Base-by-base conservation (phyloP, 441 rosid genomes). In the Hypseocharis bilobata region DNA sequence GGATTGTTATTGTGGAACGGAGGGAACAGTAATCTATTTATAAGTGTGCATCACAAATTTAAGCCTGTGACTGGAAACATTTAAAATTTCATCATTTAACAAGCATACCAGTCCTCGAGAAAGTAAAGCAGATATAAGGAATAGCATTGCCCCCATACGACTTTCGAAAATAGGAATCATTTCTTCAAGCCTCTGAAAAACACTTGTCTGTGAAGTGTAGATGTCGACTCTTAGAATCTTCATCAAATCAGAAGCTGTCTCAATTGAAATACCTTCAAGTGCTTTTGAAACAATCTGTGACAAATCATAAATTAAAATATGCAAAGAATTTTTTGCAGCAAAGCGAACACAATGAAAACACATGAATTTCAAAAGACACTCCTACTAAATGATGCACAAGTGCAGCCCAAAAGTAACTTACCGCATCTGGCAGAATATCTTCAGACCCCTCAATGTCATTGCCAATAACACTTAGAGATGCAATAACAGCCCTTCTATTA, bases 81-180 rank as follows among this genome's bases (percentile, higher is more conserved):
- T 36, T 36, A 6, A 8, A 14, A 6, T 36, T 40, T 40, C 16
- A 1, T 17, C 11, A 11, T 17, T 36, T 19, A 55, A 68, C 14
- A 66, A 68, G 62, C 89, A 72, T 87, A 92, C 97, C 96, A 93
- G 79, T 88, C 93, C 96, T 72, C 92, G 87, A 73, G 99, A 88
- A 62, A 93, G 89, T 68, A 93, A 78, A 26, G 97, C 93, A 36
- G 99, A 93, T 75, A 93, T 83, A 63, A 93, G 96, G 82, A 93
- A 91, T 10, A 91, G 82, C 77, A 91, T 70, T 22, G 95, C 96
- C 60, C 99, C 99, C 97, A 87, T 86, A 52, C 92, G 92, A 76
- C 96, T 91, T 77, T 81, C 88, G 77, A 90, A 91, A 70, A 83
- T 77, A 44, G 91, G 88, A 76, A 93, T 76, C 69, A 79, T 71